Conservation (phyloP, 805 yeast genomes). For the Nakazawaea populi region DNA sequence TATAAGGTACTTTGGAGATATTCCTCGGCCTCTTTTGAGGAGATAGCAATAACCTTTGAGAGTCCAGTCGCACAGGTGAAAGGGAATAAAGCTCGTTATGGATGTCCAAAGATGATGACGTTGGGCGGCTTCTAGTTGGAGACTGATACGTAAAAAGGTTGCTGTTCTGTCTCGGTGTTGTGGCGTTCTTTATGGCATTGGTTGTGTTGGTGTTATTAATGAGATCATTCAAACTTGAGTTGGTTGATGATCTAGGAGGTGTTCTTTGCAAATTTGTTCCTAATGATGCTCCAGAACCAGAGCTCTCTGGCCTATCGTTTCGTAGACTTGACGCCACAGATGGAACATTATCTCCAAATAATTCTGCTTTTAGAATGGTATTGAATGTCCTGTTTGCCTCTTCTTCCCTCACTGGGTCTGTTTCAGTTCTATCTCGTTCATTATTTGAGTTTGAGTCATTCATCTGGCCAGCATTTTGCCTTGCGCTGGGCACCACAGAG, state of each 20-base stretch:
- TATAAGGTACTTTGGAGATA: conserved; percentile 81
- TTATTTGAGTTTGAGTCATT: conserved; percentile 17
- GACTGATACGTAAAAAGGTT: conserved; percentile 74
- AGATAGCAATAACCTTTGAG: conserved; percentile 70
- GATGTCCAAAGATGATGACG: conserved; percentile 51
- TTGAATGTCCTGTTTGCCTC: conserved; percentile 87
- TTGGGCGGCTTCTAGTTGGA: conserved; percentile 57
- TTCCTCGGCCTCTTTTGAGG: conserved; percentile 77
- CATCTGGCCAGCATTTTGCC: conserved; percentile 16
- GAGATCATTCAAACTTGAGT: conserved; percentile 2
- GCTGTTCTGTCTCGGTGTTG: conserved; percentile 36
- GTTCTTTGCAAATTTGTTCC: conserved; percentile 17
- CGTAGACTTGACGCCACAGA: conserved; percentile 28
- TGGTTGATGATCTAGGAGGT: conserved; percentile 21
- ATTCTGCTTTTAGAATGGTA: conserved; percentile 78
- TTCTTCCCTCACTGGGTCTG: conserved; percentile 63
- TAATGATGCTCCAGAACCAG: conserved; percentile 10
- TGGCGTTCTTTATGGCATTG: conserved; percentile 10
- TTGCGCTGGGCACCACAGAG: conserved; percentile 15
- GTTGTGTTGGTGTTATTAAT: not conserved
- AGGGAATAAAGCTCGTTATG: conserved; percentile 73
- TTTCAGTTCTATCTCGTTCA: conserved; percentile 41
- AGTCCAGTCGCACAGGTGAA: conserved; percentile 86
- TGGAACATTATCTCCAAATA: conserved; percentile 85
- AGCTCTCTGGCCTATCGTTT: conserved; percentile 14